Percentiles rank a stretch among this genome's conserved stretches.
phyloP scores from a whole-genome alignment of 2,329 filamentous ascomycete species.

The Aspergillus pseudoglaucus region DNA sequence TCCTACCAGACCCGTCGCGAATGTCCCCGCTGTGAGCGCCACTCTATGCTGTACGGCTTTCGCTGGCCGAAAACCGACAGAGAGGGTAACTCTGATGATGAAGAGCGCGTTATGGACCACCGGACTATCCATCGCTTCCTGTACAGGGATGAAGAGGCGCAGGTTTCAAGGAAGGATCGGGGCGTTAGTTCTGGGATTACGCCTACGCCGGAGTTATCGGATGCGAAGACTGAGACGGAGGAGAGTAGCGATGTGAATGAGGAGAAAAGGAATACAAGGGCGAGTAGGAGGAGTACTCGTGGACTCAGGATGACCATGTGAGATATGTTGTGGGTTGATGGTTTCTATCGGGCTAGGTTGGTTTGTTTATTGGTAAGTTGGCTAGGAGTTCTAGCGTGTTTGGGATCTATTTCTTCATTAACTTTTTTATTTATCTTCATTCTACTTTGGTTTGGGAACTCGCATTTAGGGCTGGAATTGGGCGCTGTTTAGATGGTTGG shows the following conservation, averaged over 20 bases:
- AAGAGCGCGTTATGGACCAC: constrained; percentile 69
- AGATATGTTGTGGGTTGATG: constrained; percentile 8
- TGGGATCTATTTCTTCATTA: constrained; percentile 5
- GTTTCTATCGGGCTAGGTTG: constrained; percentile 2
- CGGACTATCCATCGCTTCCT: constrained; percentile 82
- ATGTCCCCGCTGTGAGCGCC: constrained; percentile 88
- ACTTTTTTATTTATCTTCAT: background rate
- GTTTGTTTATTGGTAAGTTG: constrained; percentile 3
- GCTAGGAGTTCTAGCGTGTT: background rate
- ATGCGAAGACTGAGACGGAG: constrained; percentile 33
- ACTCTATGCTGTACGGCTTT: constrained; percentile 92
- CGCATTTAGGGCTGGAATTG: background rate
- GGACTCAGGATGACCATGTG: constrained; percentile 32
- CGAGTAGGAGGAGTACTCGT: constrained; percentile 26
- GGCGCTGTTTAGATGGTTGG: too few relatives aligned
- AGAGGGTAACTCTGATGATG: constrained; percentile 65
- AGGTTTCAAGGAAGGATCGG: constrained; percentile 30
- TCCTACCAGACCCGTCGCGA: constrained; percentile 79
- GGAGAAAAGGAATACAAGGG: constrained; percentile 28
- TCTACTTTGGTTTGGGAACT: background rate
- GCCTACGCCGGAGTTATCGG: constrained; percentile 33
- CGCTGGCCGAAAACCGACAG: constrained; percentile 93
- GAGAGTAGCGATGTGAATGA: constrained; percentile 31
- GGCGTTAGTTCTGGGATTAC: constrained; percentile 32
- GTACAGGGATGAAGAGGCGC: constrained; percentile 59